phyloP scores from a whole-genome alignment of 768 basidiomycete species.

The Phylloporus scabripes region DNA sequence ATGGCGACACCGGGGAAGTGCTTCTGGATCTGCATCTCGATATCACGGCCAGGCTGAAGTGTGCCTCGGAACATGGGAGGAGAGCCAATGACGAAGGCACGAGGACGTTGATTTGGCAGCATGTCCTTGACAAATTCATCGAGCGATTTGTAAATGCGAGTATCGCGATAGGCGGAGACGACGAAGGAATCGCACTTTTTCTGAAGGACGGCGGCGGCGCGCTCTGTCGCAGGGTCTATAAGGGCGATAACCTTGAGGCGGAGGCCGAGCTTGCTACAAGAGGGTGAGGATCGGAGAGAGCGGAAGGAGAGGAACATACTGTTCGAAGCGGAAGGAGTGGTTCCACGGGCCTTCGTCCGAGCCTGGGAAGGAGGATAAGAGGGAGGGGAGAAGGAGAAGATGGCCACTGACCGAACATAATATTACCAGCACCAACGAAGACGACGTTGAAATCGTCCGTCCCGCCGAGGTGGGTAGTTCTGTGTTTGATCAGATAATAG shows the following conservation, averaged over 20 bases:
- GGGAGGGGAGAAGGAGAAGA: neutral
- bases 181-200: constrained; percentile 94
- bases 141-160: constrained; percentile 76
- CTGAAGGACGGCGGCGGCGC: constrained; percentile 72
- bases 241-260: constrained; percentile 95
- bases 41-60: constrained; percentile 65
- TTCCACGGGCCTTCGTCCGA: constrained; percentile 91
- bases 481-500: constrained; percentile 24
- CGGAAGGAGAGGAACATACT: constrained; percentile 42
- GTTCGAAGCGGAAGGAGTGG: constrained; percentile 86
- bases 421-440: constrained; percentile 94
- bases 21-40: constrained; percentile 84
- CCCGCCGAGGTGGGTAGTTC: constrained; percentile 48
- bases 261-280: constrained; percentile 79
- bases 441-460: constrained; percentile 86
- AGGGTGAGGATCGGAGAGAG: constrained; percentile 7
- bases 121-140: constrained; percentile 78
- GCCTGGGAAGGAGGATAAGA: constrained; percentile 38
- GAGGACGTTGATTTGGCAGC: constrained; percentile 60
- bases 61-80: constrained; percentile 94
- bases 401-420: constrained; percentile 81
- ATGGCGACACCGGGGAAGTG: constrained; percentile 83
- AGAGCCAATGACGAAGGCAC: constrained; percentile 82
- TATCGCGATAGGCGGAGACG: constrained; percentile 86
- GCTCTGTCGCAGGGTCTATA: constrained; percentile 84